Evolutionary conservation across 108 stramenopile species (phyloP).

Genomic region (Nannochloropsis granulata): DNA sequence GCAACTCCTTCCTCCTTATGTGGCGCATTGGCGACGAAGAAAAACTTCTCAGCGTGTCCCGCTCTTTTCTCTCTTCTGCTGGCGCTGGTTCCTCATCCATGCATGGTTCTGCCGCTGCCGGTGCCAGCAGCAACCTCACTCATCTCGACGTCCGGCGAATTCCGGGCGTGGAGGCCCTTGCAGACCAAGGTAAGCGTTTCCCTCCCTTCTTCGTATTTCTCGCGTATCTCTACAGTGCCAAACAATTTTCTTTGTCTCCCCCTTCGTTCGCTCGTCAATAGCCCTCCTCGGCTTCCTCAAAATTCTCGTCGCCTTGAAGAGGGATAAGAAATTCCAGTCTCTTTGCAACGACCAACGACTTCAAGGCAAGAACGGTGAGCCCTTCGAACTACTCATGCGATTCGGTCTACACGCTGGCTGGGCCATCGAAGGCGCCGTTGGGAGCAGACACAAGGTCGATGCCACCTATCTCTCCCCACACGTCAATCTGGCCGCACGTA

Average conservation of each 20-base stretch:
- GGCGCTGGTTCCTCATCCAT: neutral
- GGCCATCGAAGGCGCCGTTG: conserved; percentile 82
- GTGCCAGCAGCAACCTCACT: neutral
- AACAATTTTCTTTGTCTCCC: neutral
- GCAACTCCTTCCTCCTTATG: conserved; percentile 71
- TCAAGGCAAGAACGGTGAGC: neutral
- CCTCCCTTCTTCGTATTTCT: no score
- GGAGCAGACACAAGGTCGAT: conserved; percentile 70
- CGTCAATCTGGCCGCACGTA: conserved; percentile 84
- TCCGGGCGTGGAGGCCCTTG: conserved; percentile 12
- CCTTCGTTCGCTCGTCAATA: neutral
- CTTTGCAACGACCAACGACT: neutral
- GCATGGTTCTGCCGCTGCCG: no score
- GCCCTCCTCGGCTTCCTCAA: conserved; percentile 22
- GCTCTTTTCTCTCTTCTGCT: neutral
- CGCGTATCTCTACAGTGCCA: no score
- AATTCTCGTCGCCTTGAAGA: conserved; percentile 14
- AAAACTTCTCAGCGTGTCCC: neutral
- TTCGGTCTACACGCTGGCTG: conserved; percentile 56
- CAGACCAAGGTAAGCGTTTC: neutral
- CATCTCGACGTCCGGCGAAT: conserved; percentile 8
- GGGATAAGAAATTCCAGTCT: neutral
- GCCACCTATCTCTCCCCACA: conserved; percentile 90
- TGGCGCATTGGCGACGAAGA: conserved; percentile 56
- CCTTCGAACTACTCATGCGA: conserved; percentile 47